These are phyloP conservation scores for Hsuehochloa calcarea DNA, from an alignment of 176 grass and related monocot species.

Conservation along the genomic window DNA sequence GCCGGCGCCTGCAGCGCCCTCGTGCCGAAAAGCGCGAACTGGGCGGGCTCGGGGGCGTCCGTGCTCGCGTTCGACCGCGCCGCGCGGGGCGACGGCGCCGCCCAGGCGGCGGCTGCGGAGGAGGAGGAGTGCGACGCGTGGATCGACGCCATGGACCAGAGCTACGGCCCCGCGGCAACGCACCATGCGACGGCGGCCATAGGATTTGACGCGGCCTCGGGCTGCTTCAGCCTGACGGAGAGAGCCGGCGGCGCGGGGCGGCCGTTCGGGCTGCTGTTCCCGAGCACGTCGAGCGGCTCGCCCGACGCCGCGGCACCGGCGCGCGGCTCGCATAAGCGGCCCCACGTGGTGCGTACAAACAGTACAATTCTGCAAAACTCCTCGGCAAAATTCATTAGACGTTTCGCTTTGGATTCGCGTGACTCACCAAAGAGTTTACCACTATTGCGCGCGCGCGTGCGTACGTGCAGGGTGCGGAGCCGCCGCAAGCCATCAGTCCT, in stretches of 20 bases:
- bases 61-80: conserved; percentile 54
- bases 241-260: conserved; percentile 3
- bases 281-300: conserved; percentile 21
- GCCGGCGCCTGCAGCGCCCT: neutral
- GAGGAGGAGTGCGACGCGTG: conserved; percentile 49
- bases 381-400: neutral
- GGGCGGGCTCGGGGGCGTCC: conserved; percentile 35
- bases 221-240: conserved; percentile 41
- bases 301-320: conserved; percentile 32
- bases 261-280: conserved; percentile 39
- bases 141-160: conserved; percentile 62
- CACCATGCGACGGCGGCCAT: neutral
- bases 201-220: conserved; percentile 24
- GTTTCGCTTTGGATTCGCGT: neutral
- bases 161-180: neutral
- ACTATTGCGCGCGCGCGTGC: neutral
- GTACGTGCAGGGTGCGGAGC: conserved; percentile 34
- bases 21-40: neutral
- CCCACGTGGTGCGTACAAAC: conserved; percentile 27
- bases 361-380: neutral
- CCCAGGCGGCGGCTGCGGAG: neutral
- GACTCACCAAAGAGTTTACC: neutral
- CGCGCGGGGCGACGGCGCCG: neutral
- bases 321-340: conserved; percentile 44
- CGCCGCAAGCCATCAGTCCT: conserved; percentile 10